A percentile compares a stretch with the other conserved stretches of the same genome.
phyloP scores from a whole-genome alignment of 352 stramenopile species.

The Bremia lactucae region DNA sequence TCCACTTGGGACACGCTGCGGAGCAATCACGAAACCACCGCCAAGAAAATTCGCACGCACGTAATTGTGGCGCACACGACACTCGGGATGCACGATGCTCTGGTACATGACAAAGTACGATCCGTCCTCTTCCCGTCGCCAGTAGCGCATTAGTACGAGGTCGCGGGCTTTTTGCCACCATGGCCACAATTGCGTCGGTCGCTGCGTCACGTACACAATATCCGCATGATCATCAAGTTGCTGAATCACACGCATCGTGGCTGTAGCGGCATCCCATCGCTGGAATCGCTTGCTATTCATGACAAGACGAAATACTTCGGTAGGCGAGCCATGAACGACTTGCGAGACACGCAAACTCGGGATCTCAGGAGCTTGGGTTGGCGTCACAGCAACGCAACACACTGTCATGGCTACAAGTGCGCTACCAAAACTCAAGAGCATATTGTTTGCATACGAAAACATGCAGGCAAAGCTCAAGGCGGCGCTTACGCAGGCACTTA shows the following conservation, averaged over 20 bases:
- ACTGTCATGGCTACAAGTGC: constrained; percentile 53
- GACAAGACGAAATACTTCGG: constrained; percentile 70
- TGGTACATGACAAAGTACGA: constrained; percentile 89
- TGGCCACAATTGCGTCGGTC: constrained; percentile 76
- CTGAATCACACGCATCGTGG: constrained; percentile 76
- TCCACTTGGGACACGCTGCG: constrained; percentile 66
- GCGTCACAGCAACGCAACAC: constrained; percentile 61
- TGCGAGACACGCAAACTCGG: constrained; percentile 75
- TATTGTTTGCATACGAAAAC: constrained; percentile 78
- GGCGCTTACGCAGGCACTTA: constrained; percentile 48
- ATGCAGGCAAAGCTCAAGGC: constrained; percentile 79
- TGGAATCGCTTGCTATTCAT: constrained; percentile 82
- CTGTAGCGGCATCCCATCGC: constrained; percentile 69
- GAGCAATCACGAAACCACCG: constrained; percentile 78
- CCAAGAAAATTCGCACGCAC: constrained; percentile 71
- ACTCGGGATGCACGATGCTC: constrained; percentile 78
- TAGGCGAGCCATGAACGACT: constrained; percentile 74
- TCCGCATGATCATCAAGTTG: constrained; percentile 84
- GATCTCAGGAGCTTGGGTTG: constrained; percentile 66
- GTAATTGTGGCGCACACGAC: constrained; percentile 79
- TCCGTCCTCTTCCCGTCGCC: constrained; percentile 79
- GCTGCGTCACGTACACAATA: constrained; percentile 81
- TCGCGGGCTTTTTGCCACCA: constrained; percentile 81
- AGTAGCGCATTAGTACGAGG: constrained; percentile 83
- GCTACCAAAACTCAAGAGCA: constrained; percentile 68